A percentile compares a stretch with the other conserved stretches of the same genome.
Evolutionary conservation across 1,284 basidiomycete species (phyloP).

Genomic region (Uromyces viciae-fabae): DNA sequence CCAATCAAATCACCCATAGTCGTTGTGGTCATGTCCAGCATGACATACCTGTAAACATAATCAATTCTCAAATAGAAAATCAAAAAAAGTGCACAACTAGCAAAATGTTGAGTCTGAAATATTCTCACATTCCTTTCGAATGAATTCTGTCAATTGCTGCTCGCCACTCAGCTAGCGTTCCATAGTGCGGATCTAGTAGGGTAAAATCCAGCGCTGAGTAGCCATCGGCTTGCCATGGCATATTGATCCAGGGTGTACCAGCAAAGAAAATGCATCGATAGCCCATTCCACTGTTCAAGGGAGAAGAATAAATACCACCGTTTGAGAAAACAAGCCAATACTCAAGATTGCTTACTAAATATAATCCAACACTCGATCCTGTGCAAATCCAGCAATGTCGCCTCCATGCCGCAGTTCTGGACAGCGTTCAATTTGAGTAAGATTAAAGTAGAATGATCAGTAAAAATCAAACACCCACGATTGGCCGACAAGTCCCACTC

Average conservation of each 20-base stretch:
- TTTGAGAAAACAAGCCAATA: background rate
- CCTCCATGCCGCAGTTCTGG: conserved; percentile 75
- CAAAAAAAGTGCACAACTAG: background rate
- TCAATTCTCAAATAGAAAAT: too few relatives aligned
- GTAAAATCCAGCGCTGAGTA: conserved; percentile 87
- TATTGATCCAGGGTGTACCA: conserved; percentile 80
- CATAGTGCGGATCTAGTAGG: conserved; percentile 84
- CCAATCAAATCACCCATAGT: conserved; percentile 83
- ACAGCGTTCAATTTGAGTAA: background rate
- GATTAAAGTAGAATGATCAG: background rate
- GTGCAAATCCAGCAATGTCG: conserved; percentile 70
- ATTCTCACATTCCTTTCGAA: conserved; percentile 64
- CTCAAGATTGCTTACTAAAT: conserved; percentile 58
- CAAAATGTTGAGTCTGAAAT: background rate
- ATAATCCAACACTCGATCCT: conserved; percentile 69
- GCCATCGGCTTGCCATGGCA: conserved; percentile 91
- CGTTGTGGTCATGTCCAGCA: conserved; percentile 85
- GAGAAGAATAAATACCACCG: background rate
- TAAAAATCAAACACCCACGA: background rate
- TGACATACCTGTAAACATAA: conserved; percentile 67
- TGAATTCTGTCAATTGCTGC: conserved; percentile 71
- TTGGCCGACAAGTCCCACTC: conserved; percentile 66
- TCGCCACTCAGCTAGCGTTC: conserved; percentile 72
- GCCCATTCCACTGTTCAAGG: conserved; percentile 74
- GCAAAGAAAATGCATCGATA: conserved; percentile 77